Conservation (phyloP, 495 filamentous ascomycete genomes). For the Penicillium riverlandense region DNA sequence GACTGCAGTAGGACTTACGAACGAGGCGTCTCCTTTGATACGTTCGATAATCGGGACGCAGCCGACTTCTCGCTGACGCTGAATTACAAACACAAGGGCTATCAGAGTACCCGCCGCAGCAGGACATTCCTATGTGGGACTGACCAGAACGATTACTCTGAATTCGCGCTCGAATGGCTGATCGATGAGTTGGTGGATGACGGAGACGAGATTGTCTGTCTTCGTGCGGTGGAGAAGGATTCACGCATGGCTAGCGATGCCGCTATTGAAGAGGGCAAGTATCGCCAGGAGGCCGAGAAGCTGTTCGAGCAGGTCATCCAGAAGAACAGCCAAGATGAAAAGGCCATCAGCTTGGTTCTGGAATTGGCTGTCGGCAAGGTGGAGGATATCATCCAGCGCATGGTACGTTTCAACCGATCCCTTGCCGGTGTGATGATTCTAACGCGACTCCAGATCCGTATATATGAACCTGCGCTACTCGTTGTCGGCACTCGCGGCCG, state of each 20-base stretch:
- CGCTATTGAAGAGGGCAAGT: slow-evolving; percentile 62
- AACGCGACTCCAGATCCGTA: slow-evolving; percentile 59
- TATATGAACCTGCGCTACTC: slow-evolving; percentile 93
- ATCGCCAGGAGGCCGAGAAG: slow-evolving; percentile 71
- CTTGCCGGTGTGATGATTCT: slow-evolving; percentile 3
- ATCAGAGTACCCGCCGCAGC: slow-evolving; percentile 74
- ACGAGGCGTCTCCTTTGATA: slow-evolving; percentile 81
- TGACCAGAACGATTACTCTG: slow-evolving; percentile 92
- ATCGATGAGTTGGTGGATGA: slow-evolving; percentile 93
- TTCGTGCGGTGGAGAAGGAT: slow-evolving; percentile 84
- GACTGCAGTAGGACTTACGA: slow-evolving; percentile 36
- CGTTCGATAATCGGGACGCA: slow-evolving; percentile 80
- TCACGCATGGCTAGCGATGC: slow-evolving; percentile 61
- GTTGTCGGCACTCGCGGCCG: slow-evolving; percentile 89
- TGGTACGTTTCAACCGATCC: slow-evolving; percentile 53
- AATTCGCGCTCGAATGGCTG: slow-evolving; percentile 90
- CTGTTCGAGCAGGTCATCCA: slow-evolving; percentile 71
- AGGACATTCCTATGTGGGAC: slow-evolving; percentile 91
- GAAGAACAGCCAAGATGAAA: slow-evolving; percentile 71
- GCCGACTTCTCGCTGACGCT: slow-evolving; percentile 75
- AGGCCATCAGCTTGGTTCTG: slow-evolving; percentile 78
- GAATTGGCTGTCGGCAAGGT: slow-evolving; percentile 91
- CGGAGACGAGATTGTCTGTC: slow-evolving; percentile 92
- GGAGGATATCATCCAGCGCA: slow-evolving; percentile 83
- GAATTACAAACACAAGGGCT: slow-evolving; percentile 83